These are phyloP conservation scores for Histomonas meleagridis DNA, from an alignment of 208 protist species.

Conservation along the genomic window DNA sequence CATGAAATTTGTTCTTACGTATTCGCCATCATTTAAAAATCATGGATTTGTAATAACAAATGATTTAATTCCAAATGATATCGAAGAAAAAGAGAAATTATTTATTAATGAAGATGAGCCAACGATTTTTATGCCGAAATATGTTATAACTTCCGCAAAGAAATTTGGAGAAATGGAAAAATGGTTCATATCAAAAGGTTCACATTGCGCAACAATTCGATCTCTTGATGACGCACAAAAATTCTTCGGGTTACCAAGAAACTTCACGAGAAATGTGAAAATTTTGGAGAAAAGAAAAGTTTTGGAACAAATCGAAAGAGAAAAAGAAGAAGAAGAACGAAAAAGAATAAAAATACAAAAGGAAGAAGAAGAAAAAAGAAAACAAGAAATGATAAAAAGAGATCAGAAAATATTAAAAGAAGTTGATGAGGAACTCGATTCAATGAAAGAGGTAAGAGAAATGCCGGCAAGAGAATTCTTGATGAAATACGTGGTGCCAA, in stretches of 20 bases:
- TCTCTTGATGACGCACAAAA: not conserved
- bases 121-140: not conserved
- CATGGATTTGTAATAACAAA: not conserved
- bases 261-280: not conserved
- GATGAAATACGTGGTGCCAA: not conserved
- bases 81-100: not conserved
- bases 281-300: not conserved
- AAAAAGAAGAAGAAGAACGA: not conserved
- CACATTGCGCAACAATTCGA: not conserved
- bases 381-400: not conserved
- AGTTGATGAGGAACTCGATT: not conserved
- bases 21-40: not conserved
- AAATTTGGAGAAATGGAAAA: not conserved
- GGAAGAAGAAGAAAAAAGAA: not conserved
- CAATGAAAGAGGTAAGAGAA: not conserved
- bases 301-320: not conserved
- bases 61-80: not conserved
- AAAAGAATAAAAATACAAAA: not conserved
- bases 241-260: not conserved
- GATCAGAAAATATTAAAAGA: not conserved
- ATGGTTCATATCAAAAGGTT: constrained; percentile 17
- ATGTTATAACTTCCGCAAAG: not conserved
- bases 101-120: not conserved
- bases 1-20: not conserved
- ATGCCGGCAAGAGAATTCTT: not conserved